Evolutionary conservation across 2,329 filamentous ascomycete species (phyloP), one percentile per base, ranked within the genome.

Genomic region (Alternaria viburni): DNA sequence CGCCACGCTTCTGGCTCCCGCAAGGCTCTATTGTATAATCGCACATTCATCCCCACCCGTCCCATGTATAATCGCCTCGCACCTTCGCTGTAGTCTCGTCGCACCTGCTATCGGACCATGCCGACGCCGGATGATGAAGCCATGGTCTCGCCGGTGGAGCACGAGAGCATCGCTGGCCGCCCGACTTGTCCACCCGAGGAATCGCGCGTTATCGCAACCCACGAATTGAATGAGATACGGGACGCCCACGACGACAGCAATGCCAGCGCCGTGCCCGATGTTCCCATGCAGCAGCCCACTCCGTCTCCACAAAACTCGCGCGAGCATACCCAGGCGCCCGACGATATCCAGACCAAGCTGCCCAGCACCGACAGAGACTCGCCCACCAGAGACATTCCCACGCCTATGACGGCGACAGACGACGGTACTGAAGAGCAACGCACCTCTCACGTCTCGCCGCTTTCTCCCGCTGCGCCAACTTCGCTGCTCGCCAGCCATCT

Each of bases 161-260:
- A 78, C 76, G 75, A 81, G 67, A 69, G 81, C 72, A 77, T 81
- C 70, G 79, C 81, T 69, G 75, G 78, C 73, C 84, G 80, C 73
- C 76, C 81, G 55, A 83, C 83, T 64, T 86, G 84, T 75, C 84
- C 84, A n/a, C 84, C 84, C 44, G 84, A 86, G 28, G 76, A 79
- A 32, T 63, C 67, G 72, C 77, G 75, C 66, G 69, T 66, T 19
- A 64, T 65, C 54, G 54, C 69, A 28, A 43, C 66, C 66, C 59
- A 75, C 75, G 73, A 75, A 75, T 56, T 81, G 73, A 66, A 76
- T 75, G 49, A 68, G 69, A 44, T 75, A 70, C 60, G 71, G n/a
- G 49, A 59, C 13, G 54, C 61, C 15, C 66, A 49, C 51, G 43
- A 61, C 62, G 64, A 65, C 25, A 59, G 64, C 61, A 59, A 72